Conservation (phyloP, 345 rosid genomes). For the Salix purpurea region DNA sequence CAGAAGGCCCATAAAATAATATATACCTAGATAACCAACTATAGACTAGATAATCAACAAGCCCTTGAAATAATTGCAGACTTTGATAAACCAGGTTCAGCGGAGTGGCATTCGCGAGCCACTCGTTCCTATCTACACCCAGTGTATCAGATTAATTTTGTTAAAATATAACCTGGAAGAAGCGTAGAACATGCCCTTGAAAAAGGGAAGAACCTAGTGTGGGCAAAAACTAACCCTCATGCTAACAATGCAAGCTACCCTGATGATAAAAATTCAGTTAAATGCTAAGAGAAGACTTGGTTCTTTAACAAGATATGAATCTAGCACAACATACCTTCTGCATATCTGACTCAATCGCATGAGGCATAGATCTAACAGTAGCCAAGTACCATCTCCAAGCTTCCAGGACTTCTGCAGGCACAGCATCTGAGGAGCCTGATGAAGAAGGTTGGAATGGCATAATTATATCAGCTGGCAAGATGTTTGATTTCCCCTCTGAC, state of each 20-base stretch:
- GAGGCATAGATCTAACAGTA: conserved; percentile 61
- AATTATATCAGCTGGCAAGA: conserved; percentile 72
- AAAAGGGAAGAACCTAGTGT: background rate
- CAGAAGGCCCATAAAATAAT: no score
- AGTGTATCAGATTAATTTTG: no score
- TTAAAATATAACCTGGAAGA: no score
- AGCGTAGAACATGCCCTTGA: no score
- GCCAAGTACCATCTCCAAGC: conserved; percentile 95
- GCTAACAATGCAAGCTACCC: no score
- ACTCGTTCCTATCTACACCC: no score
- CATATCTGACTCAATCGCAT: conserved; percentile 63
- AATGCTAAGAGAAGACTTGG: background rate
- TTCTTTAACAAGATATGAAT: background rate
- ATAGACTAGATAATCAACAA: background rate
- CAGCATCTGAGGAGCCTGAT: conserved; percentile 31
- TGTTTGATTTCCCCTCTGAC: conserved; percentile 87
- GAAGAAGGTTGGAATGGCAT: conserved; percentile 75
- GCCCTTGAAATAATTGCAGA: background rate
- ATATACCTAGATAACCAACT: no score
- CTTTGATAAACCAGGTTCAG: background rate
- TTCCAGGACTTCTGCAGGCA: conserved; percentile 40
- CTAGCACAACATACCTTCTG: conserved; percentile 54
- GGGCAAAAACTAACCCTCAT: background rate
- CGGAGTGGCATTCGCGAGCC: background rate
- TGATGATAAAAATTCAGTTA: background rate